Conservation (phyloP, 805 yeast species). For the Aciculoconidium aculeatum region DNA sequence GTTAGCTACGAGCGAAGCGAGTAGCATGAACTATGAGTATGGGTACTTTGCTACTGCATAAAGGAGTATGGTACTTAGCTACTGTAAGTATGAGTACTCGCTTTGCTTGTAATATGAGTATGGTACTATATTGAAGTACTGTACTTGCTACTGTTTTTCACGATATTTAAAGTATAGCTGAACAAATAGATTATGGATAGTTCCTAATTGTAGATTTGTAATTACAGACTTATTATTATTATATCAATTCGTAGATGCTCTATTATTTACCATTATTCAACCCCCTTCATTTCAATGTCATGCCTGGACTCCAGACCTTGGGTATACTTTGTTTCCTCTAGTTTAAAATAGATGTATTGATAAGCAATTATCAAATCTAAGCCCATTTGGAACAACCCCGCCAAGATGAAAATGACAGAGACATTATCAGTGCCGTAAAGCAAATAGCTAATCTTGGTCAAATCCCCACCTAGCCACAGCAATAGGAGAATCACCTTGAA, state of each 20-base stretch:
- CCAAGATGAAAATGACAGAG: constrained; percentile 57
- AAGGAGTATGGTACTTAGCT: no score
- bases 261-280: constrained; percentile 1
- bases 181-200: no score
- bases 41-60: no score
- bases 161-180: no score
- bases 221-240: no score
- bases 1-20: no score
- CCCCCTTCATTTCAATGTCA: constrained; percentile 2
- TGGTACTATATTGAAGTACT: no score
- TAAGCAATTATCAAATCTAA: constrained; percentile 68
- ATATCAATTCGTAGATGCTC: constrained; percentile 1
- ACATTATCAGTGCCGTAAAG: constrained; percentile 72
- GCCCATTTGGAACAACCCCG: constrained; percentile 73
- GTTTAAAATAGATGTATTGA: constrained; percentile 62
- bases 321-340: constrained; percentile 6
- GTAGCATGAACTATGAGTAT: no score
- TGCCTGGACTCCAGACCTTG: background rate
- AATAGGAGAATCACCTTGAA: constrained; percentile 69
- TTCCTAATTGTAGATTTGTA: no score
- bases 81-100: no score
- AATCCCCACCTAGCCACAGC: constrained; percentile 88
- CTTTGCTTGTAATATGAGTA: no score
- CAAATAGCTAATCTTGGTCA: constrained; percentile 67
- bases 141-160: no score